Percentiles rank a stretch among this genome's conserved stretches.
These are phyloP conservation scores for Candida orba DNA, from an alignment of 805 yeast genomes.

Conservation along the genomic window DNA sequence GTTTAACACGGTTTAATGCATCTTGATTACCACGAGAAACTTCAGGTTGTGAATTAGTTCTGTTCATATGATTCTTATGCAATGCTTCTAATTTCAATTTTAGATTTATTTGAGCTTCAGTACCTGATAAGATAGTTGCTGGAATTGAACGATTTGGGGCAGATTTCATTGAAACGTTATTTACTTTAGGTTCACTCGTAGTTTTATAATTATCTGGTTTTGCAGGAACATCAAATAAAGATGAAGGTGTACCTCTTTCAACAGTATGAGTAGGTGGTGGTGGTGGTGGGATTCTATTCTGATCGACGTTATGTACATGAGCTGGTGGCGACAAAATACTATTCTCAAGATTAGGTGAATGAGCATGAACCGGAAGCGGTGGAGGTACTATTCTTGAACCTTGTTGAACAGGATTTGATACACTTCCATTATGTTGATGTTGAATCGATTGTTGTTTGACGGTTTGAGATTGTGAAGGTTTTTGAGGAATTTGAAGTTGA, in stretches of 20 bases:
- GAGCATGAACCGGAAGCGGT: background rate
- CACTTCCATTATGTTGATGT: background rate
- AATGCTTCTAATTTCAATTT: slow-evolving; percentile 5
- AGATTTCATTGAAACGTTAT: background rate
- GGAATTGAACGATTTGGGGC: background rate
- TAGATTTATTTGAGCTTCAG: slow-evolving; percentile 13
- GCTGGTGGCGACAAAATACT: background rate
- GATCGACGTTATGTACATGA: background rate
- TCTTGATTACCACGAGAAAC: slow-evolving; percentile 6
- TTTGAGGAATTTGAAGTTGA: too few species aligned
- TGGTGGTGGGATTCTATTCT: background rate
- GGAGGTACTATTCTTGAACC: background rate
- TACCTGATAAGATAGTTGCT: background rate
- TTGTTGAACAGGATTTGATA: background rate
- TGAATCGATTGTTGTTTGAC: background rate
- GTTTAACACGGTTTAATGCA: slow-evolving; percentile 11
- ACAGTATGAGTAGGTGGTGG: background rate
- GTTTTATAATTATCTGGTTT: background rate
- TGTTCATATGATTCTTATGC: slow-evolving; percentile 1
- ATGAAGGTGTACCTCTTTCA: background rate
- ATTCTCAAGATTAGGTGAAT: background rate
- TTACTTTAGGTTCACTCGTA: background rate
- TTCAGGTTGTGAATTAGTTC: slow-evolving; percentile 8
- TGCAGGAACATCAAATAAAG: background rate
- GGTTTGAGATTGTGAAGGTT: background rate